These are phyloP conservation scores for Eucalyptus erythrocorys DNA, from an alignment of 345 rosid species.

Conservation along the genomic window DNA sequence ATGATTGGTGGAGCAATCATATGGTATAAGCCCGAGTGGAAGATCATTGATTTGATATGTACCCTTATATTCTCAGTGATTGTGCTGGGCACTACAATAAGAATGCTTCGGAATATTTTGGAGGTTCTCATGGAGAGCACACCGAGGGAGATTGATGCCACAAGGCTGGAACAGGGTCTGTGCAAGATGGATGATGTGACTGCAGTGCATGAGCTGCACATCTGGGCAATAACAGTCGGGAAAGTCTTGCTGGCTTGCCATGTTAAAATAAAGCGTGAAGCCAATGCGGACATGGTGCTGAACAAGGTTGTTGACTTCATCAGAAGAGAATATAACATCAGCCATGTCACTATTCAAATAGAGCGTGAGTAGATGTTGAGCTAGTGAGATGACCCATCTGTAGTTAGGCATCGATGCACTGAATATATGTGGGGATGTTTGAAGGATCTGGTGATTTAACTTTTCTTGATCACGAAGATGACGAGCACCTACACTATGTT, in stretches of 20 bases:
- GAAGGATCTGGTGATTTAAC: neutral
- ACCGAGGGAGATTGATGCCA: slow-evolving; percentile 58
- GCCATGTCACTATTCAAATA: slow-evolving; percentile 64
- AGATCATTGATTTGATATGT: slow-evolving; percentile 57
- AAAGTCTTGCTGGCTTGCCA: slow-evolving; percentile 61
- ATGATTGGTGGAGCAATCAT: slow-evolving; percentile 64
- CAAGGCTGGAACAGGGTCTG: slow-evolving; percentile 53
- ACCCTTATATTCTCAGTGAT: slow-evolving; percentile 45
- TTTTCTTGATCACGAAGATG: neutral
- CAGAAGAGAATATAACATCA: slow-evolving; percentile 42
- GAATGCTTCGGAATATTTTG: slow-evolving; percentile 50
- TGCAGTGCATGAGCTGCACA: slow-evolving; percentile 63
- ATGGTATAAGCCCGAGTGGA: slow-evolving; percentile 68
- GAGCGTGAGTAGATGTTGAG: slow-evolving; percentile 25
- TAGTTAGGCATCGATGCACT: neutral
- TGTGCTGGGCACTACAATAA: slow-evolving; percentile 44
- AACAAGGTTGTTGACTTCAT: slow-evolving; percentile 48
- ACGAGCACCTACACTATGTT: neutral
- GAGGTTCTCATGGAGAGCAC: slow-evolving; percentile 82
- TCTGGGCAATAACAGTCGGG: slow-evolving; percentile 70
- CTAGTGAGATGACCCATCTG: neutral
- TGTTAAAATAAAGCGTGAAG: slow-evolving; percentile 46
- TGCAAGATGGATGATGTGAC: slow-evolving; percentile 63
- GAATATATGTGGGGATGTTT: neutral
- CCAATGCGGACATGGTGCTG: slow-evolving; percentile 43